Conservation (phyloP, 2,329 filamentous ascomycete genomes). For the Diplodia corticola region DNA sequence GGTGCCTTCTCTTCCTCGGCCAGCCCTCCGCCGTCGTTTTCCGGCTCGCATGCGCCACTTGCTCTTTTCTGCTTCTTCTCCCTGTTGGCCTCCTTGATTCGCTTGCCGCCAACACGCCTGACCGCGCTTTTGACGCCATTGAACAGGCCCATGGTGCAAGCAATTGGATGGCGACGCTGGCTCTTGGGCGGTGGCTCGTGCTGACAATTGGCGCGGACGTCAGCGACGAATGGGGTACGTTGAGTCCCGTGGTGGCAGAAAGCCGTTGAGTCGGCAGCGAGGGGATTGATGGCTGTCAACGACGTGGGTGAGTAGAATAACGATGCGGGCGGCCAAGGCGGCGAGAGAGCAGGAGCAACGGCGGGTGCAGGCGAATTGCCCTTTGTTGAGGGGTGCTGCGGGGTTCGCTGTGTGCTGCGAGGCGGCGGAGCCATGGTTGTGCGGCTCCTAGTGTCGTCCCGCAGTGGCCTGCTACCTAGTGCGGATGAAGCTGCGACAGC, state of each 20-base stretch:
- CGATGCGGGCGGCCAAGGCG: not conserved
- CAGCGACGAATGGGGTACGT: not conserved
- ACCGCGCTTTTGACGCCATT: not conserved
- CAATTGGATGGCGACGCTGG: not conserved
- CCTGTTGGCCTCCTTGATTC: not conserved
- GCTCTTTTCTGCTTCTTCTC: not conserved
- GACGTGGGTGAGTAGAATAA: not conserved
- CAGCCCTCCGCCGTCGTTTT: not conserved
- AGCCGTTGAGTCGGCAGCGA: no score
- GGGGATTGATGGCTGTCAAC: not conserved
- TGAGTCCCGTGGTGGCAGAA: not conserved
- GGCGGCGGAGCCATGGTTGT: constrained; percentile 10
- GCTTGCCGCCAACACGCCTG: not conserved
- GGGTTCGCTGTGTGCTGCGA: not conserved
- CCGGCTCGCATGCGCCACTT: not conserved
- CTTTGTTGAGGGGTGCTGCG: not conserved
- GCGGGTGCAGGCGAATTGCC: not conserved
- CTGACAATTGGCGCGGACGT: not conserved
- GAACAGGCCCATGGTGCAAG: not conserved
- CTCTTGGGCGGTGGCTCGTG: not conserved
- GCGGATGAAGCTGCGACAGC: not conserved
- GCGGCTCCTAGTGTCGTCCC: constrained; percentile 5
- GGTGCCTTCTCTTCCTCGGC: not conserved
- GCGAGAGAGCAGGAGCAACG: not conserved
- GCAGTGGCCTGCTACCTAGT: constrained; percentile 1